Percentiles rank a stretch among this genome's conserved stretches.
Evolutionary conservation across 768 basidiomycete species (phyloP).

Genomic region (Mycena albidolilacea): DNA sequence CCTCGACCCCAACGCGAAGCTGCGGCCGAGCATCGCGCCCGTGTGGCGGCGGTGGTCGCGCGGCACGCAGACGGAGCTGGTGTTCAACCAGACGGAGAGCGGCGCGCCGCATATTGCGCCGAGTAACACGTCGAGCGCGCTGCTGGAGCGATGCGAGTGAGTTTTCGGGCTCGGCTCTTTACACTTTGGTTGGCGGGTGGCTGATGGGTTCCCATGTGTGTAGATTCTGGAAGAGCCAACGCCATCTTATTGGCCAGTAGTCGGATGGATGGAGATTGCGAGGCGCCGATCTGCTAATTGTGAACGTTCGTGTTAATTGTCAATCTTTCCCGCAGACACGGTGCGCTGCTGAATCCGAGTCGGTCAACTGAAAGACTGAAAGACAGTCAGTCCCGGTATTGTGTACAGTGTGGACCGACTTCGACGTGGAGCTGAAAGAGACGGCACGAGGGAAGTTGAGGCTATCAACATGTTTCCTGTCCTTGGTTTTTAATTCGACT

Average conservation of each 20-base stretch:
- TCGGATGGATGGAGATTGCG: constrained; percentile 25
- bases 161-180: constrained; percentile 4
- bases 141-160: constrained; percentile 43
- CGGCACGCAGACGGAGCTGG: constrained; percentile 41
- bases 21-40: constrained; percentile 32
- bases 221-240: constrained; percentile 3
- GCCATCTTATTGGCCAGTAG: constrained; percentile 31
- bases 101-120: background rate
- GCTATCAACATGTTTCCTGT: too few relatives aligned
- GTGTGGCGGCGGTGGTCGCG: constrained; percentile 25
- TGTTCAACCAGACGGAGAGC: constrained; percentile 42
- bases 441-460: too few relatives aligned
- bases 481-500: too few relatives aligned
- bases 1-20: constrained; percentile 44
- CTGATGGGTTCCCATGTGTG: background rate
- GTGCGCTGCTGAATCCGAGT: too few relatives aligned
- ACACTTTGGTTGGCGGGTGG: background rate
- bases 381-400: too few relatives aligned
- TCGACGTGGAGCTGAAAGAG: too few relatives aligned
- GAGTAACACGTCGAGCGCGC: constrained; percentile 30
- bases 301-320: too few relatives aligned
- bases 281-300: background rate
- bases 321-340: too few relatives aligned
- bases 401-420: too few relatives aligned
- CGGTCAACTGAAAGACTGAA: too few relatives aligned